Evolutionary conservation across 2,329 filamentous ascomycete genomes (phyloP), one percentile per base, ranked within the genome.

Genomic region (Uncinocarpus reesii): DNA sequence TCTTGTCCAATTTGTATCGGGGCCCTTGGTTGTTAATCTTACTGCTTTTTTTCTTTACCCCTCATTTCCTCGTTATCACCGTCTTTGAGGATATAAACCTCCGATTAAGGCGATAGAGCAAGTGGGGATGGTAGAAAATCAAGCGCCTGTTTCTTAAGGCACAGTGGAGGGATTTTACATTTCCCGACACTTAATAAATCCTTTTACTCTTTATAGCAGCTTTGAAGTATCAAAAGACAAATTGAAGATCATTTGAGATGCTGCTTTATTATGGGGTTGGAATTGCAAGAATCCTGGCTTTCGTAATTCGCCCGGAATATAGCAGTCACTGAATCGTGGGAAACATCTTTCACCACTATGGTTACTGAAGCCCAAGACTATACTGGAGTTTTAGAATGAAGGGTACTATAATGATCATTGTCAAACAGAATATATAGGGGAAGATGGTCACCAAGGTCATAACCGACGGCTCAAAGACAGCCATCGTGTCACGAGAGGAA

Each of bases 91-190:
- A 16, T 18, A 15, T 26, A 29, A 15, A 21, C 21, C 13, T 8
- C 15, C 28, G 21, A 31, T 3, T 5, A 16, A 16, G 23, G 38
- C 20, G 37, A 46, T 28, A 43, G 38, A 36, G 46, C 16, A 45
- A 42, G 37, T n/a, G n/a, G 20, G 24, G 28, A 31, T 26, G 40
- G 29, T 35, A 36, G 42, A 24, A 52, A 42, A 47, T 42, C 50
- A 50, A 47, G 53, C 53, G 53, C 53, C 53, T 55, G 53, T 55
- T 55, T 55, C 51, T 48, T 53, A 44, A 55, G 53, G 53, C 53
- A 55, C 38, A 34, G 42, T 45, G 42, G 32, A 45, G n/a, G 42
- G 42, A 29, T 18, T 45, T 29, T 28, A 28, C 18, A 45, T 38
- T 24, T 40, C 35, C 35, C 28, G 13, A 41, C 45, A 47, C 26